Percentiles rank a stretch among this genome's conserved stretches.
phyloP scores from a whole-genome alignment of 208 protist genomes.

The Trypanosomatidae sp. region DNA sequence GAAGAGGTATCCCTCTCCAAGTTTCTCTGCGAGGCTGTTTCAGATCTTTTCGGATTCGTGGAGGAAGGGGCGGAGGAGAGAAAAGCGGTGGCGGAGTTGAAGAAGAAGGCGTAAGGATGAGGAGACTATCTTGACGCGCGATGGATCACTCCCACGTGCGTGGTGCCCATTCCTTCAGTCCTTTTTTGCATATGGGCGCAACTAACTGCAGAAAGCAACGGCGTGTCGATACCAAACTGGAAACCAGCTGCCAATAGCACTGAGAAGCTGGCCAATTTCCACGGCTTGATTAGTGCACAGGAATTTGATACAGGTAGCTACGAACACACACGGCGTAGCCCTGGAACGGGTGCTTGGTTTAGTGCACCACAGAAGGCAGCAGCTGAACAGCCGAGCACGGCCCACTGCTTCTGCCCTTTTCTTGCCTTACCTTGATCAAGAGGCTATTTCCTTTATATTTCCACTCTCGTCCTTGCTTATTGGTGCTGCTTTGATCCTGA shows the following conservation, averaged over 20 bases:
- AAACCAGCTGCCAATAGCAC: not conserved
- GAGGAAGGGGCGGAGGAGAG: slow-evolving; percentile 23
- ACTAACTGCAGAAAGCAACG: not conserved
- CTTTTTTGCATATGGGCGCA: slow-evolving; percentile 5
- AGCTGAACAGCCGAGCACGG: not conserved
- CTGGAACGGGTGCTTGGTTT: not conserved
- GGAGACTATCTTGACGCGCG: not conserved
- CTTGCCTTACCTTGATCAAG: not conserved
- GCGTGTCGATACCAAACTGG: not conserved
- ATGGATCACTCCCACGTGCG: not conserved
- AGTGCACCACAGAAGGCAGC: not conserved
- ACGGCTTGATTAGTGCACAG: slow-evolving; percentile 1
- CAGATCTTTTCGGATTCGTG: slow-evolving; percentile 46
- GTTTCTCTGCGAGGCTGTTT: slow-evolving; percentile 21
- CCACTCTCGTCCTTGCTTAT: slow-evolving; percentile 15
- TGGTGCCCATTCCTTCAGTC: not conserved
- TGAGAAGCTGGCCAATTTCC: not conserved
- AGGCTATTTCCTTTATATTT: not conserved
- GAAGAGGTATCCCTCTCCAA: slow-evolving; percentile 28
- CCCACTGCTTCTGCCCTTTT: not conserved
- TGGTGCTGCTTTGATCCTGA: slow-evolving; percentile 2
- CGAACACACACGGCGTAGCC: not conserved
- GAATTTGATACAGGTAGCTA: not conserved
- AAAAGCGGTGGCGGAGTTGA: slow-evolving; percentile 11
- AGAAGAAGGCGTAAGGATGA: slow-evolving; percentile 31